Evolutionary conservation across 73 alveolate genomes (phyloP).

Genomic region (Durusdinium trenchii): DNA sequence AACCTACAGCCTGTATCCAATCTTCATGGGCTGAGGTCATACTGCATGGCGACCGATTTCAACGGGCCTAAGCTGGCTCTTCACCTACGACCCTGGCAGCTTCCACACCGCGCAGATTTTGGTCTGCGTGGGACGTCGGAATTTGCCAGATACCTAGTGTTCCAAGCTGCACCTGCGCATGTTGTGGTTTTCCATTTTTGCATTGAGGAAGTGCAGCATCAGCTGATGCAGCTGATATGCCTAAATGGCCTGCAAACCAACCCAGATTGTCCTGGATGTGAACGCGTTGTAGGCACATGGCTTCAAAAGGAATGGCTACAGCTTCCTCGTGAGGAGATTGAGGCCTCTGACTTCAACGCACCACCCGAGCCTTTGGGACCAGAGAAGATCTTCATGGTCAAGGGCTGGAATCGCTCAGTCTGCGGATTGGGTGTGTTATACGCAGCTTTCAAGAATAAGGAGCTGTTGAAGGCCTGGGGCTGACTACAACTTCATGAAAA

Average conservation of each 20-base stretch:
- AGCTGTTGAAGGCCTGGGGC: neutral
- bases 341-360: no score
- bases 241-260: neutral
- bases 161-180: no score
- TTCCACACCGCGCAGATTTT: neutral
- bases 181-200: no score
- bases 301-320: no score
- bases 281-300: no score
- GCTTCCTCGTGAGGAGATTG: no score
- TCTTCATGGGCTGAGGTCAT: neutral
- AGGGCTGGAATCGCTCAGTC: conserved; percentile 15
- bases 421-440: neutral
- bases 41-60: neutral
- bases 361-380: neutral
- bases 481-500: no score
- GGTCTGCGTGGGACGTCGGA: neutral
- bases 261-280: neutral
- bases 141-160: neutral
- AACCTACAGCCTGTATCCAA: no score
- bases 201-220: neutral
- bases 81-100: neutral
- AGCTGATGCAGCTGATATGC: neutral
- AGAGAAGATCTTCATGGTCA: neutral
- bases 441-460: neutral
- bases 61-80: neutral